Percentiles rank a stretch among this genome's conserved stretches.
Conservation (phyloP, 129 eudicot genomes). For the Erigeron canadensis region DNA sequence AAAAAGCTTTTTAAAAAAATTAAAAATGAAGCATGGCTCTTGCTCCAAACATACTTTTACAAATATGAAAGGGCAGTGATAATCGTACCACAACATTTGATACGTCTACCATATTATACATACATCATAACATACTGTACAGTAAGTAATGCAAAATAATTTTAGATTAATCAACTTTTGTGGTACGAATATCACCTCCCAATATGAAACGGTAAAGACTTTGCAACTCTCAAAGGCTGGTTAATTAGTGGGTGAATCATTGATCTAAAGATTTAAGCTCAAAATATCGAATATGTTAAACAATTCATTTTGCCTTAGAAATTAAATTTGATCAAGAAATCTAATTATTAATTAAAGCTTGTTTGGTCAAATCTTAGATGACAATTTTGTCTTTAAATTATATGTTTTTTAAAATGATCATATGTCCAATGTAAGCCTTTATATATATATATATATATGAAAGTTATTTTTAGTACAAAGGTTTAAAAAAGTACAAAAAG, state of each 20-base stretch:
- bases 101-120: no score
- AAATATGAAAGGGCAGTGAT: background rate
- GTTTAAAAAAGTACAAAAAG: no score
- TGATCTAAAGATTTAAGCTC: background rate
- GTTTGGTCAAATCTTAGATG: background rate
- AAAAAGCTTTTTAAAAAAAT: background rate
- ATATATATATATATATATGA: no score
- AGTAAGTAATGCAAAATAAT: no score
- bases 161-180: no score
- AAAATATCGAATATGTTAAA: background rate
- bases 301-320: background rate
- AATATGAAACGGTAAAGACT: background rate
- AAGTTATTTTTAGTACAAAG: no score
- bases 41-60: background rate
- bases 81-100: no score
- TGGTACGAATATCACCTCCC: no score
- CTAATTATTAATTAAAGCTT: background rate
- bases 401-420: background rate
- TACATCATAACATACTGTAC: no score
- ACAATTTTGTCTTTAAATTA: background rate
- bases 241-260: background rate
- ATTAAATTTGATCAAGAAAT: background rate
- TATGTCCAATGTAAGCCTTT: no score
- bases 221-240: background rate
- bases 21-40: background rate